A percentile compares a stretch with the other conserved stretches of the same genome.
These are phyloP conservation scores for Xanthoconium stramineum DNA, from an alignment of 768 basidiomycete genomes.

Conservation along the genomic window DNA sequence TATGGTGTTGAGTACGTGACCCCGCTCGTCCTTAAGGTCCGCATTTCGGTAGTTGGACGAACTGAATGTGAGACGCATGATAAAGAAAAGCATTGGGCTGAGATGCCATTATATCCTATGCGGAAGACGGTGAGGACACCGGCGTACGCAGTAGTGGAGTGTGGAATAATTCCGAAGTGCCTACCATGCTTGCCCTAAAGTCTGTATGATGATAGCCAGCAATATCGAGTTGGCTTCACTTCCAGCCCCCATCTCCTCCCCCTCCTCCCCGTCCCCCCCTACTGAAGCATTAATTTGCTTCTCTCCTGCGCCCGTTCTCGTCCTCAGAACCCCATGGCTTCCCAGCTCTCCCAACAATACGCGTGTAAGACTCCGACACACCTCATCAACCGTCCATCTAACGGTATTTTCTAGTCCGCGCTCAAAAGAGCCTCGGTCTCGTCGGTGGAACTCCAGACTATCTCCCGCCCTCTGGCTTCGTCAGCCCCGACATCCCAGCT, in stretches of 20 bases:
- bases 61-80: too few relatives aligned
- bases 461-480: conserved; percentile 56
- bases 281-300: conserved; percentile 88
- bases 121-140: too few relatives aligned
- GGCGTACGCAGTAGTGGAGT: too few relatives aligned
- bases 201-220: background rate
- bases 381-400: conserved; percentile 15
- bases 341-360: conserved; percentile 77
- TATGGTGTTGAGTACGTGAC: too few relatives aligned
- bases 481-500: conserved; percentile 65
- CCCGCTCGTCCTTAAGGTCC: too few relatives aligned
- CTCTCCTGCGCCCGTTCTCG: conserved; percentile 37
- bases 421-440: conserved; percentile 90
- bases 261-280: conserved; percentile 1
- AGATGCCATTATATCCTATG: too few relatives aligned
- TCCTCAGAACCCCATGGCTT: conserved; percentile 53
- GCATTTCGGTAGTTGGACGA: too few relatives aligned
- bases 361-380: conserved; percentile 58
- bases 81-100: too few relatives aligned
- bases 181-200: conserved; percentile 10
- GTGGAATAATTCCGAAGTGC: too few relatives aligned
- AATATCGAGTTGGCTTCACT: conserved; percentile 1
- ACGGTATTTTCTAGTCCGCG: conserved; percentile 60
- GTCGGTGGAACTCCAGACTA: conserved; percentile 82
- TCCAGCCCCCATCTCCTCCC: conserved; percentile 26